Evolutionary conservation across 768 basidiomycete genomes (phyloP).

Genomic region (Agaricus subrufescens): DNA sequence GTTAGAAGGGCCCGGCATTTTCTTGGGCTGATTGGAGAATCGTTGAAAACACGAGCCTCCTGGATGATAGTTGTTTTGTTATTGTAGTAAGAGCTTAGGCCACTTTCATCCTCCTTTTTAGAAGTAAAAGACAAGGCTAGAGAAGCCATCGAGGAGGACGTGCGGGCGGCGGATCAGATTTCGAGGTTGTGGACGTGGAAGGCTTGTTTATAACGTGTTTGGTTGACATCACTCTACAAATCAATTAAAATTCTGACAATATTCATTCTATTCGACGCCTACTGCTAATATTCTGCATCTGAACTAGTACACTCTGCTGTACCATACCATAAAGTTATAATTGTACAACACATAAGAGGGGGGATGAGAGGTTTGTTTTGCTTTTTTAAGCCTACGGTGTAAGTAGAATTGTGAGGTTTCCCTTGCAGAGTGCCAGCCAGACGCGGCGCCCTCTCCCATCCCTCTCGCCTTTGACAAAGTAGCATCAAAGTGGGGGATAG

Average conservation of each 20-base stretch:
- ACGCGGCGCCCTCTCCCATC: constrained; percentile 72
- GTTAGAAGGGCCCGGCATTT: constrained; percentile 96
- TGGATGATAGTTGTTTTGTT: constrained; percentile 99
- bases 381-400: constrained; percentile 5
- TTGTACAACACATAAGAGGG: background rate
- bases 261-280: constrained; percentile 6
- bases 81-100: constrained; percentile 88
- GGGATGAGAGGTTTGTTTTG: background rate
- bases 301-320: constrained; percentile 4
- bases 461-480: constrained; percentile 50
- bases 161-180: constrained; percentile 10
- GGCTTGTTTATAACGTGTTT: constrained; percentile 35
- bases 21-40: constrained; percentile 95
- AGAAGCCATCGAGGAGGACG: constrained; percentile 36
- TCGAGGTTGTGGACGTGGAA: constrained; percentile 33
- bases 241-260: background rate
- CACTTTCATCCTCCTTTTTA: constrained; percentile 96
- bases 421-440: constrained; percentile 15
- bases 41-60: constrained; percentile 98
- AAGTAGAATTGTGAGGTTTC: background rate
- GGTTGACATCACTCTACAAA: constrained; percentile 20
- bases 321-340: constrained; percentile 4
- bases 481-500: constrained; percentile 51
- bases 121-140: constrained; percentile 73
- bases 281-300: constrained; percentile 2